Percentiles rank a stretch among this genome's conserved stretches.
phyloP scores from a whole-genome alignment of 2,329 filamentous ascomycete species.

The Talaromyces albobiverticillius region DNA sequence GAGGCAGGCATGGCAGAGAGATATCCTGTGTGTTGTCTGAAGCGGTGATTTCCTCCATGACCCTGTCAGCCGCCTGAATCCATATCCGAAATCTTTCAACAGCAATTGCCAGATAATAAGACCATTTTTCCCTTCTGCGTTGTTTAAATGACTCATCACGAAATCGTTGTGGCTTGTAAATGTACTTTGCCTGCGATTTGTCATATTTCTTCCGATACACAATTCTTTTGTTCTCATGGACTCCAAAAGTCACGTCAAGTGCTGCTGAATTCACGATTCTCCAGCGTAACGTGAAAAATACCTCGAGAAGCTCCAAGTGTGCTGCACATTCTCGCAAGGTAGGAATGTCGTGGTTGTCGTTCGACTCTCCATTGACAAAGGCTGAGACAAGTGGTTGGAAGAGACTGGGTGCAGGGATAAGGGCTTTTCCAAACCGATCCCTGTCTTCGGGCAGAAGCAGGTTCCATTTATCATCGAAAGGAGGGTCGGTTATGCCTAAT shows the following conservation, averaged over 20 bases:
- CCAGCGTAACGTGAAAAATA: conserved; percentile 14
- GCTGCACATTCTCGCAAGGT: too few species aligned
- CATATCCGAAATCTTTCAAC: conserved; percentile 16
- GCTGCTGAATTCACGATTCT: conserved; percentile 13
- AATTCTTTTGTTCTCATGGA: conserved; percentile 2
- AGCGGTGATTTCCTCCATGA: too few species aligned
- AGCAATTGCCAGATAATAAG: conserved; percentile 16
- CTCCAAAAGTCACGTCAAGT: conserved; percentile 15
- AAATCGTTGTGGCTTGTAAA: background rate
- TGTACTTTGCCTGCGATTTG: background rate
- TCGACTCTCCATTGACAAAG: too few species aligned
- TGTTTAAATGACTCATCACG: conserved; percentile 14
- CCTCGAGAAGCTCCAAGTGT: conserved; percentile 19
- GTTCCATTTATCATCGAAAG: too few species aligned
- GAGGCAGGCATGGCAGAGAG: conserved; percentile 9
- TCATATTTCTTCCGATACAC: conserved; percentile 1
- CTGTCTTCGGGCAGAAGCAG: too few species aligned
- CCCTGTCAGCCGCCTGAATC: conserved; percentile 7
- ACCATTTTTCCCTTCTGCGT: conserved; percentile 17
- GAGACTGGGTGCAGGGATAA: too few species aligned
- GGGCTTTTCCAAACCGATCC: too few species aligned
- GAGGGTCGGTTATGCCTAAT: too few species aligned
- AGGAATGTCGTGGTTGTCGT: too few species aligned
- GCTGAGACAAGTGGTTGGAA: too few species aligned
- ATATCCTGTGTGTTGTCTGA: background rate